Base-by-base conservation (phyloP, 2,329 filamentous ascomycete genomes). In the Aspergillus bombycis region DNA sequence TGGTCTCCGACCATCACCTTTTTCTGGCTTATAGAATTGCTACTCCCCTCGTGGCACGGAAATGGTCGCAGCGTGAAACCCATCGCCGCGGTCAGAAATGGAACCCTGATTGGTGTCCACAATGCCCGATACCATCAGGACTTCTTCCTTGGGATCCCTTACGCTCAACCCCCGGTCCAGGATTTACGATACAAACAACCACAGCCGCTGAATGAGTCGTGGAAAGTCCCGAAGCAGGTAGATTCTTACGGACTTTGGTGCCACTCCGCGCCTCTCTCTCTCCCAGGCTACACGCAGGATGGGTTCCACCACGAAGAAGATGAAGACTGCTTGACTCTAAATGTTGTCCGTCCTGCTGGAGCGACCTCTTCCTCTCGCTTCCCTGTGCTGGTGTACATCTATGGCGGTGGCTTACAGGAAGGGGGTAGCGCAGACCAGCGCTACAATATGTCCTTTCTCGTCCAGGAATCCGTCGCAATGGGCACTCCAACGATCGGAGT, bases 361-460 rank as follows among this genome's bases (percentile, higher is more conserved):
- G 52, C 36, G 16, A 50, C 60, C 8, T 23, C 36, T 9, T 19
- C 54, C n/a, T 38, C 60, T 19, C 32, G 32, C 4, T 41, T 69
- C 4, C 70, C 71, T 6, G 67, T 72, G 2, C 54, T 68, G 7
- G 45, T 71, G 16, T 73, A 65, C 54, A 70, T 72, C n/a, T 62
- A 69, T 34, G 71, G 80, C 52, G 74, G 77, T 50, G 34, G 84
- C 84, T 63, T 79, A 80, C 5, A 81, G 85, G 65, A 63, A 16
- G 72, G 70, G 1, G 78, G 78, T 16, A 67, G 64, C n/a, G 58
- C 64, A 14, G 65, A 68, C 36, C 65, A 67, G 21, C 61, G 65
- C 61, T 90, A 89, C 73, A 89, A 89, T 67, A 74, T 87, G 43
- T 84, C 83, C 2, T 87, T 84, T 68, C 80, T 88, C 48, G 85